Evolutionary conservation across 1,139 yeast genomes (phyloP), one percentile per base, ranked within the genome.

Genomic region (Blastobotrys niveus): DNA sequence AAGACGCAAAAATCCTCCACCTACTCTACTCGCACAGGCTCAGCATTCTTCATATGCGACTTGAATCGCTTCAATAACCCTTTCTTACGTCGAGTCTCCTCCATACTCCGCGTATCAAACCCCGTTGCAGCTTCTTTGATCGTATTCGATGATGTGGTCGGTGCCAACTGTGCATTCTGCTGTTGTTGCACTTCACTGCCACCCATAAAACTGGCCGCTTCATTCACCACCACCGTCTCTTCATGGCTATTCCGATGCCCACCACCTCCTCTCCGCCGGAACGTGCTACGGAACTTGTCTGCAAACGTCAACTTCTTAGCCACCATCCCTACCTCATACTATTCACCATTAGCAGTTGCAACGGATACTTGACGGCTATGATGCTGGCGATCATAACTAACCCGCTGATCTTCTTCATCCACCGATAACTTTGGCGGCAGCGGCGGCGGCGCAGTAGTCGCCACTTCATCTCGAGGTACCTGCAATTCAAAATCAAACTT

Each of bases 61-160:
- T 38, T 38, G 30, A 38, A 31, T 14, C 42, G 27, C 10, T 31
- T 20, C 14, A 38, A 22, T 14, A 38, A 31, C 30, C 42, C 42
- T 21, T 21, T 21, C 21, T 24, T 38, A 8, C 42, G 34, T 5
- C 31, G 19, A 8, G 34, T 15, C 7, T 31, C 31, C 3, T 36
- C 39, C 31, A 36, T 17, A 21, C 39, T 26, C 22, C 22, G n/a
- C n/a, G 14, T 14, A 20, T 36, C 39, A 10, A 36, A 6, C 8
- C n/a, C 17, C 15, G 21, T n/a, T 27, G 15, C 31, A 5, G 14
- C 31, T 17, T 25, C 10, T 10, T 10, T 25, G 10, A 25, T 10
- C 31, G n/a, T n/a, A n/a, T n/a, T n/a, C n/a, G n/a, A n/a, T n/a
- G n/a, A n/a, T n/a, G n/a, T n/a, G n/a, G n/a, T n/a, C n/a, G n/a